A percentile compares a stretch with the other conserved stretches of the same genome.
phyloP scores from a whole-genome alignment of 768 basidiomycete genomes.

The Termitomyces sp. region DNA sequence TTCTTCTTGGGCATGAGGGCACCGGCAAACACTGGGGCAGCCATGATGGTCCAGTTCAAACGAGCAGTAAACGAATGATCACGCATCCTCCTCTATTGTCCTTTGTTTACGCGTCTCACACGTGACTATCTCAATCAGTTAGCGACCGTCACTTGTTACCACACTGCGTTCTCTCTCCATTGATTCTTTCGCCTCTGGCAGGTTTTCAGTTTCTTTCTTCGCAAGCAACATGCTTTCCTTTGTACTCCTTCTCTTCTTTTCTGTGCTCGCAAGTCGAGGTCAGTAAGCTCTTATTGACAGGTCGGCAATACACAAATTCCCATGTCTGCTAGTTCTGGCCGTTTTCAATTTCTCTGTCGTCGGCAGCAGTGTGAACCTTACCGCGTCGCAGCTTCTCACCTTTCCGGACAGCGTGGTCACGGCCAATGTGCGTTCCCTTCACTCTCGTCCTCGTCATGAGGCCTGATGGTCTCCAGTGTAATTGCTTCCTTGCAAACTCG shows the following conservation, averaged over 20 bases:
- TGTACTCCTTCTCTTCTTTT: slow-evolving; percentile 28
- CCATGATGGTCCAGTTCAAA: slow-evolving; percentile 31
- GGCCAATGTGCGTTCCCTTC: slow-evolving; percentile 19
- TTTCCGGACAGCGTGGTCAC: slow-evolving; percentile 27
- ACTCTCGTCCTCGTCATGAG: slow-evolving; percentile 6
- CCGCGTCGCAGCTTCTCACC: slow-evolving; percentile 38
- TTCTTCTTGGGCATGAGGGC: slow-evolving; percentile 63
- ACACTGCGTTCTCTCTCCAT: slow-evolving; percentile 5
- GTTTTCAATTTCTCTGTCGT: slow-evolving; percentile 40
- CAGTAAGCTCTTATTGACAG: slow-evolving; percentile 3
- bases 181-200: slow-evolving; percentile 19
- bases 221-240: slow-evolving; percentile 21
- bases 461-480: slow-evolving; percentile 27
- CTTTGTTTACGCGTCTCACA: slow-evolving; percentile 22
- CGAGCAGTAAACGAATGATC: slow-evolving; percentile 16
- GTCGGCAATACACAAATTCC: neutral
- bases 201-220: slow-evolving; percentile 15
- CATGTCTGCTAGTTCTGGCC: slow-evolving; percentile 26
- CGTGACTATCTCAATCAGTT: slow-evolving; percentile 18
- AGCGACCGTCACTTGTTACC: neutral
- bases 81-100: slow-evolving; percentile 13
- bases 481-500: slow-evolving; percentile 21
- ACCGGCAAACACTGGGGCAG: slow-evolving; percentile 40
- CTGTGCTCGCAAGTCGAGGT: slow-evolving; percentile 58
- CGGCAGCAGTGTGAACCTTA: slow-evolving; percentile 26